Evolutionary conservation across 2,329 filamentous ascomycete species (phyloP).

Genomic region (Apiospora rasikravindrae): DNA sequence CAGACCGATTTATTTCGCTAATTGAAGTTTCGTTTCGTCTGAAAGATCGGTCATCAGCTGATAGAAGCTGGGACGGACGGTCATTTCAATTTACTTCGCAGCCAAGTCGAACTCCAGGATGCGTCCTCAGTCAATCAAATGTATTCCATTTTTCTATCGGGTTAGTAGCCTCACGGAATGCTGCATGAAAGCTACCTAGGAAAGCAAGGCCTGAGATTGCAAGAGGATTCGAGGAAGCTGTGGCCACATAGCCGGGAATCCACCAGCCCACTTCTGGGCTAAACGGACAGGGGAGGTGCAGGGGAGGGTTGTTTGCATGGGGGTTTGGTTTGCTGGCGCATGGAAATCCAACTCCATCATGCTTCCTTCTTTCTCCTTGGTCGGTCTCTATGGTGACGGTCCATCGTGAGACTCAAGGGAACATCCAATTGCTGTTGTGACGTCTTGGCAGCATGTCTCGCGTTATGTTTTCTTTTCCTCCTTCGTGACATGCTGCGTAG

Average conservation of each 20-base stretch:
- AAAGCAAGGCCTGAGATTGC: background rate
- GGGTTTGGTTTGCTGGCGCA: conserved; percentile 7
- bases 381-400: conserved; percentile 14
- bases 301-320: background rate
- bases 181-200: too few relatives aligned
- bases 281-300: background rate
- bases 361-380: background rate
- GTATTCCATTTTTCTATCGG: background rate
- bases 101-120: background rate
- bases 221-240: background rate
- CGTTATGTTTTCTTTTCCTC: background rate
- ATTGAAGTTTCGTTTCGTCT: background rate
- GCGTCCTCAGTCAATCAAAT: background rate
- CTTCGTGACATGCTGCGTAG: background rate
- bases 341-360: conserved; percentile 7
- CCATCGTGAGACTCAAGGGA: conserved; percentile 12
- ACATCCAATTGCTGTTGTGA: background rate
- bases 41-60: background rate
- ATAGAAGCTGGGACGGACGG: background rate
- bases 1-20: background rate
- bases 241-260: background rate
- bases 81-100: background rate
- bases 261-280: background rate
- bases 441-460: conserved; percentile 10
- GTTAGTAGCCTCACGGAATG: background rate